Conservation (phyloP, 441 rosid species). For the Erodium moschatum region DNA sequence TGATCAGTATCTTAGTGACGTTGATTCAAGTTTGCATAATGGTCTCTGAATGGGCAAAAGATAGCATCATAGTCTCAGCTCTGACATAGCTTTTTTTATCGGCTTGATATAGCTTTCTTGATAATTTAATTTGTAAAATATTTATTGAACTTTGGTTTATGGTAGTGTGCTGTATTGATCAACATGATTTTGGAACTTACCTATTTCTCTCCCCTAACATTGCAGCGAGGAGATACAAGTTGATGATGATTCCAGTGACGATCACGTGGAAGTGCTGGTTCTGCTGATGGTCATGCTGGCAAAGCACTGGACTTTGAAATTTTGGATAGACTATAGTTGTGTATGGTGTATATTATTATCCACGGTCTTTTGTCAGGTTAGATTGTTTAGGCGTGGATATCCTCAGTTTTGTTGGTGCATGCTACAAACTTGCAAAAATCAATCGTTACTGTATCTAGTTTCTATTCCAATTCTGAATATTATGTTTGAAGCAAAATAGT, state of each 20-base stretch:
- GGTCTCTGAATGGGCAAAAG: too few species aligned
- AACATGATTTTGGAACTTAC: neutral
- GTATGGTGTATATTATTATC: neutral
- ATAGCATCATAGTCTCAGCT: too few species aligned
- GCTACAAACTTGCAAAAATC: neutral
- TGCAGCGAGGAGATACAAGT: constrained; percentile 45
- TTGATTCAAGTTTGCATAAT: neutral
- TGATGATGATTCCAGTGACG: constrained; percentile 24
- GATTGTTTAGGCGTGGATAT: neutral
- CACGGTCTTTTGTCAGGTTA: neutral
- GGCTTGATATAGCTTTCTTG: too few species aligned
- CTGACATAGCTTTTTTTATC: too few species aligned
- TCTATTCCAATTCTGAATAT: neutral
- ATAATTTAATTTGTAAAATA: too few species aligned
- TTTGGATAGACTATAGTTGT: neutral
- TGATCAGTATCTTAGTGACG: neutral
- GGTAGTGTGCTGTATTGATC: neutral
- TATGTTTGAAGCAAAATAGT: neutral
- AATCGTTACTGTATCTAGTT: neutral
- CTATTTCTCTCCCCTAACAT: constrained; percentile 8
- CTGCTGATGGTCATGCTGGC: constrained; percentile 22
- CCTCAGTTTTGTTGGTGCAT: neutral
- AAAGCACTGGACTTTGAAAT: neutral
- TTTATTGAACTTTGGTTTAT: too few species aligned
- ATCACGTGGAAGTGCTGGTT: neutral